Conservation (phyloP, 345 rosid species). For the Dipteronia sinensis region DNA sequence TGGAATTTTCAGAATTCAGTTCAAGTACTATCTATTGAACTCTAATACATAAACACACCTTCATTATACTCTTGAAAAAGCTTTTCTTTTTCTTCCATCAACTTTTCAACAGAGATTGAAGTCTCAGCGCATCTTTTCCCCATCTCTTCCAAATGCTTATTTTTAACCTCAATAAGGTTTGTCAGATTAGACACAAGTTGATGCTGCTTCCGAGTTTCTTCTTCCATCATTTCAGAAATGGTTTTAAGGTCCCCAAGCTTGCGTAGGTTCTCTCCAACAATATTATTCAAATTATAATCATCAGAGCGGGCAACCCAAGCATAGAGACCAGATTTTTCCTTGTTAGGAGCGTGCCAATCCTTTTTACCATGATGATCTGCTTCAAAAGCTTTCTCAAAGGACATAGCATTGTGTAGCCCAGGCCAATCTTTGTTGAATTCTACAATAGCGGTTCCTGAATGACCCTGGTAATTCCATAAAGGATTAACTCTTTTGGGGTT, state of each 20-base stretch:
- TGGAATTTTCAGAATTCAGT: conserved; percentile 7
- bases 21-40: conserved; percentile 1
- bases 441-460: conserved; percentile 82
- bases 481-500: conserved; percentile 85
- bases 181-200: conserved; percentile 64
- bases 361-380: conserved; percentile 78
- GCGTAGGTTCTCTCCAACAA: conserved; percentile 73
- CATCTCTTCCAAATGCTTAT: conserved; percentile 56
- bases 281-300: conserved; percentile 64
- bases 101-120: conserved; percentile 38
- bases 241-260: conserved; percentile 80
- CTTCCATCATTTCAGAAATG: conserved; percentile 72
- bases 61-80: conserved; percentile 74
- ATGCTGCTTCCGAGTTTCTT: conserved; percentile 84
- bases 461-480: conserved; percentile 82
- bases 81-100: conserved; percentile 77
- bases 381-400: conserved; percentile 85
- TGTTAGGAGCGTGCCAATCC: conserved; percentile 55
- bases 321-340: conserved; percentile 58
- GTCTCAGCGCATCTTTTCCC: conserved; percentile 59
- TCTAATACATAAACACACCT: conserved; percentile 44
- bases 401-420: conserved; percentile 84
- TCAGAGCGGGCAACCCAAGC: conserved; percentile 95
- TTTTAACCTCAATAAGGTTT: conserved; percentile 52
- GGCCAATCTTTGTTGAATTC: conserved; percentile 94